Percentiles rank a stretch among this genome's conserved stretches.
phyloP scores from a whole-genome alignment of 495 filamentous ascomycete genomes.

The Letharia columbiana region DNA sequence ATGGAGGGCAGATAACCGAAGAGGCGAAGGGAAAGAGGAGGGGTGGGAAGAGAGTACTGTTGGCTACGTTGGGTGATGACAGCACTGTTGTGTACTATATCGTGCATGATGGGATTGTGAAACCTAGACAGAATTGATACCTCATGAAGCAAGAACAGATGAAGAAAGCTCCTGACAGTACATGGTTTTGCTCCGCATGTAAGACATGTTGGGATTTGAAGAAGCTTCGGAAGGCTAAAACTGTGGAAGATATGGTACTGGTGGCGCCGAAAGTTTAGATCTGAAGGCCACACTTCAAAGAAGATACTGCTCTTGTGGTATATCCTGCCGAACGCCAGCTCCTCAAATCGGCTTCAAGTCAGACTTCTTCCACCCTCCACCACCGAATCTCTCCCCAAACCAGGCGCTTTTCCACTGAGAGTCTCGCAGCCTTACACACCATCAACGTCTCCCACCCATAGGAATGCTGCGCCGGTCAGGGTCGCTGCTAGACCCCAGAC shows the following conservation, averaged over 20 bases:
- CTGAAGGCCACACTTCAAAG: neutral
- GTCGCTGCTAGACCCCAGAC: slow-evolving; percentile 59
- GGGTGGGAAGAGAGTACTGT: slow-evolving; percentile 59
- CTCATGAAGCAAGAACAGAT: neutral
- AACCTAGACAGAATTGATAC: slow-evolving; percentile 82
- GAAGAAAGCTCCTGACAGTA: too few relatives aligned
- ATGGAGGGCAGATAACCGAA: slow-evolving; percentile 22
- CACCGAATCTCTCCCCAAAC: neutral
- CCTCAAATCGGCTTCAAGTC: neutral
- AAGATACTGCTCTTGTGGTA: slow-evolving; percentile 15
- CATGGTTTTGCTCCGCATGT: neutral
- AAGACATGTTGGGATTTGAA: neutral
- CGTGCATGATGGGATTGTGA: slow-evolving; percentile 90
- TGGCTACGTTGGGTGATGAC: slow-evolving; percentile 77
- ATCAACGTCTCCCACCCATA: slow-evolving; percentile 50
- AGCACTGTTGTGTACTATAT: slow-evolving; percentile 94
- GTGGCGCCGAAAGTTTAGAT: neutral
- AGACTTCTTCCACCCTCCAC: neutral
- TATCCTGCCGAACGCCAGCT: slow-evolving; percentile 16
- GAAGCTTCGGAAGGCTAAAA: neutral
- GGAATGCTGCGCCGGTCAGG: slow-evolving; percentile 50
- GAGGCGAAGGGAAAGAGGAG: slow-evolving; percentile 29
- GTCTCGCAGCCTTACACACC: slow-evolving; percentile 29
- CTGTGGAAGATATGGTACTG: too few relatives aligned
- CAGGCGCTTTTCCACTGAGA: neutral